Conservation (phyloP, 345 rosid genomes). For the Eucalyptus marginata region DNA sequence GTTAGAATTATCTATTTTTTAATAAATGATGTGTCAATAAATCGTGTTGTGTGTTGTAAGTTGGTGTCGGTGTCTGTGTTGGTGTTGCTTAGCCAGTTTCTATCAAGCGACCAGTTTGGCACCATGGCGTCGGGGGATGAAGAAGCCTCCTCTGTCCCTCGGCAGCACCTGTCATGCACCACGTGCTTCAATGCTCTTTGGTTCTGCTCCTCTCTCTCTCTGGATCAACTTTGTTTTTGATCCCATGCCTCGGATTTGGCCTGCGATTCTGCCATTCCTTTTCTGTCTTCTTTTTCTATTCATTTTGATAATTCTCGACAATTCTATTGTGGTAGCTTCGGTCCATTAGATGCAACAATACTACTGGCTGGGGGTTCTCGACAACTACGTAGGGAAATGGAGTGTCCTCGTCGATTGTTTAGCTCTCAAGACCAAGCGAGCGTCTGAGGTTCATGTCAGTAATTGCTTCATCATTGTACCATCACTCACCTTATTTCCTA, state of each 20-base stretch:
- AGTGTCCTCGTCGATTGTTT: conserved; percentile 48
- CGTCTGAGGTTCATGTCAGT: conserved; percentile 44
- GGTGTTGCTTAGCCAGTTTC: too few relatives aligned
- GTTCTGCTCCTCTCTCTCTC: conserved; percentile 36
- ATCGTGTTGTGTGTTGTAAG: too few relatives aligned
- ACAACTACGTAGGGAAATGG: conserved; percentile 57
- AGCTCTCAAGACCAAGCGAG: conserved; percentile 47
- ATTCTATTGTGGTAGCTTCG: conserved; percentile 44
- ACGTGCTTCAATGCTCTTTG: conserved; percentile 64
- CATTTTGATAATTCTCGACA: background rate
- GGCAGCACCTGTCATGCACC: conserved; percentile 35
- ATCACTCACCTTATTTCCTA: background rate
- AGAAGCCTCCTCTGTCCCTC: conserved; percentile 6
- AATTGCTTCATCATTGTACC: background rate
- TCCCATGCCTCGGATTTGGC: background rate
- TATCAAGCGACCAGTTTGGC: background rate
- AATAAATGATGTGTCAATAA: too few relatives aligned
- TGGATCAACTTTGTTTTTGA: background rate
- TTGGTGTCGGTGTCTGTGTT: accelerated
- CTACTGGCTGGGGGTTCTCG: conserved; percentile 52
- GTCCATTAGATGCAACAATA: conserved; percentile 82
- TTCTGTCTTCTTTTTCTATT: background rate
- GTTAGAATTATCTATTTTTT: too few relatives aligned
- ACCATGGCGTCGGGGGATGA: conserved; percentile 25
- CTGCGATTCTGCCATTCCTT: background rate